Evolutionary conservation across 208 protist genomes (phyloP).

Genomic region (Trypanosoma grayi): DNA sequence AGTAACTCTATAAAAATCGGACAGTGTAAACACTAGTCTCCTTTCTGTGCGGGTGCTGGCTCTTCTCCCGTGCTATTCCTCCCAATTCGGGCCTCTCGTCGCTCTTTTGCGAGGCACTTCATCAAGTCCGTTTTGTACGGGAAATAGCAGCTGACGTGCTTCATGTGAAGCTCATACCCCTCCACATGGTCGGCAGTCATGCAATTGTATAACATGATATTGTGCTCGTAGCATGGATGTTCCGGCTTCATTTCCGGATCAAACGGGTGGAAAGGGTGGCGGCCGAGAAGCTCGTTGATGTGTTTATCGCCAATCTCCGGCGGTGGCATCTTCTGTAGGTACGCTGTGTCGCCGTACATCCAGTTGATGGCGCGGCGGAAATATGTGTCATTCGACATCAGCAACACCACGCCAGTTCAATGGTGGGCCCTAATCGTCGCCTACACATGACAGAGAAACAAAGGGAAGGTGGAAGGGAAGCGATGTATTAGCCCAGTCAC

Average conservation of each 20-base stretch:
- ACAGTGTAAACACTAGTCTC: too few species aligned
- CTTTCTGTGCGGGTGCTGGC: too few species aligned
- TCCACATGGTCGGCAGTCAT: conserved; percentile 79
- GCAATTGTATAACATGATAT: conserved; percentile 70
- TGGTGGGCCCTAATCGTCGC: not conserved
- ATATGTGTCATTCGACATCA: conserved; percentile 64
- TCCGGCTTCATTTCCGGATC: conserved; percentile 62
- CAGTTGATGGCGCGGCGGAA: conserved; percentile 81
- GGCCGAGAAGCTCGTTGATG: conserved; percentile 83
- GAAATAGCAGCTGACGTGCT: conserved; percentile 84
- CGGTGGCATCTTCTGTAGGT: conserved; percentile 55
- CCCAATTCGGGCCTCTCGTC: conserved; percentile 35
- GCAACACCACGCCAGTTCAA: not conserved
- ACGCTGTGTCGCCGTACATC: conserved; percentile 84
- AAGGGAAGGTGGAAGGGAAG: not conserved
- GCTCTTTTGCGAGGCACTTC: conserved; percentile 79
- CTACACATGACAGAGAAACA: not conserved
- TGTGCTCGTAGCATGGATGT: conserved; percentile 63
- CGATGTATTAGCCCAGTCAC: too few species aligned
- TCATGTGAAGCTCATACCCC: conserved; percentile 80
- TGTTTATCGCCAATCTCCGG: conserved; percentile 76
- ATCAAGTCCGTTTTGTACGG: conserved; percentile 87
- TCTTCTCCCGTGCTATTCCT: not conserved
- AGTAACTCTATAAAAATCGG: too few species aligned
- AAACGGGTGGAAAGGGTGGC: conserved; percentile 86